These are phyloP conservation scores for Basipetospora chlamydospora DNA, from an alignment of 2,329 filamentous ascomycete genomes.

Conservation along the genomic window DNA sequence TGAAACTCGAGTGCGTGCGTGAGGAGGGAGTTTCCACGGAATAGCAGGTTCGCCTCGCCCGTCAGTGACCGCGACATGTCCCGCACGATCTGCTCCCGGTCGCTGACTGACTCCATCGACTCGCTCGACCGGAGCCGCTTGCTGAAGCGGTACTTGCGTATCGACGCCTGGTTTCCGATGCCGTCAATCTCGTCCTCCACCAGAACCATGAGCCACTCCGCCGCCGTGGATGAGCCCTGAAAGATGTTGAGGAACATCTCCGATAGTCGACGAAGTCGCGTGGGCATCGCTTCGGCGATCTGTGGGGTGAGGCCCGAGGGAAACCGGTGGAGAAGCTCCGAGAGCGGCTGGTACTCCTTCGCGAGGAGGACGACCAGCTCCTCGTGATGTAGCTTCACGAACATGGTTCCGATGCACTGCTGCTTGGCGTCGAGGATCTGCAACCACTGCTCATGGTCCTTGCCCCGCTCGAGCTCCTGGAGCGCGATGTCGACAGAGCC, in stretches of 20 bases:
- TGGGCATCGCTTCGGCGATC: slow-evolving; percentile 64
- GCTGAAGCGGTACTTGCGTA: slow-evolving; percentile 60
- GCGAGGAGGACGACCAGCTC: slow-evolving; percentile 81
- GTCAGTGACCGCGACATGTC: slow-evolving; percentile 69
- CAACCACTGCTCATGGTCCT: slow-evolving; percentile 80
- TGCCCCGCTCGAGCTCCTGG: slow-evolving; percentile 61
- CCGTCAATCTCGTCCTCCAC: slow-evolving; percentile 97
- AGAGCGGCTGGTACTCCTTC: slow-evolving; percentile 71
- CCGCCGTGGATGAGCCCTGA: slow-evolving; percentile 72
- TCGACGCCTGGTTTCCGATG: slow-evolving; percentile 64
- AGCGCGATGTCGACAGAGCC: slow-evolving; percentile 73
- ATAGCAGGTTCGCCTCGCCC: slow-evolving; percentile 84
- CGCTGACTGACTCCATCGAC: slow-evolving; percentile 44
- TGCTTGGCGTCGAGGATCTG: slow-evolving; percentile 63
- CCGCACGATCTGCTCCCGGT: slow-evolving; percentile 57
- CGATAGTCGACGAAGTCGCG: slow-evolving; percentile 64
- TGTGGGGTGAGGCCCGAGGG: slow-evolving; percentile 70
- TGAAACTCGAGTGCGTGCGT: slow-evolving; percentile 90
- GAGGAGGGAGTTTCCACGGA: slow-evolving; percentile 84
- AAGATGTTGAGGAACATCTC: slow-evolving; percentile 89
- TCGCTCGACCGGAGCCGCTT: slow-evolving; percentile 57
- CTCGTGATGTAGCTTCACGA: slow-evolving; percentile 70
- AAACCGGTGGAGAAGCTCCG: slow-evolving; percentile 74
- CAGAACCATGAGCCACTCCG: slow-evolving; percentile 82
- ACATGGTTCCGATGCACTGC: slow-evolving; percentile 66